Evolutionary conservation across 371 early-diverging fungal species (phyloP).

Genomic region (Basidiobolus meristosporus): DNA sequence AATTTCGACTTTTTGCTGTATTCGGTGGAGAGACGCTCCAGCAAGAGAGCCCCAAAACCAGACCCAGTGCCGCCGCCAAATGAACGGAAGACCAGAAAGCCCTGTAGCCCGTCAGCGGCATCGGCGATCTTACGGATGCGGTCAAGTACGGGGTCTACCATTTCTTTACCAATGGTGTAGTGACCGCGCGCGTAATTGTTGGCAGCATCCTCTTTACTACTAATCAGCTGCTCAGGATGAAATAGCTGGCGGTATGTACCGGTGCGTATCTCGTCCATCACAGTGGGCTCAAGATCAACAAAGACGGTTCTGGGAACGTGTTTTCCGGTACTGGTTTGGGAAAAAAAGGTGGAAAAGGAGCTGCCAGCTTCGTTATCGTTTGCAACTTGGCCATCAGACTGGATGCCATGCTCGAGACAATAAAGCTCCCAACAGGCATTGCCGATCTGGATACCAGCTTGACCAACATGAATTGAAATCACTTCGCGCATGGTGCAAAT

Average conservation of each 20-base stretch:
- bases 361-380: conserved; percentile 33
- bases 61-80: conserved; percentile 99
- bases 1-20: conserved; percentile 98
- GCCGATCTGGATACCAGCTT: conserved; percentile 96
- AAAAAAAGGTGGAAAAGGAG: conserved; percentile 82
- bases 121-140: conserved; percentile 94
- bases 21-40: conserved; percentile 93
- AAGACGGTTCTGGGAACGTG: conserved; percentile 97
- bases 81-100: conserved; percentile 93
- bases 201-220: conserved; percentile 98
- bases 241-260: conserved; percentile 88
- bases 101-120: conserved; percentile 94
- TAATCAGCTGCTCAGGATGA: conserved; percentile 97
- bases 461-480: conserved; percentile 83
- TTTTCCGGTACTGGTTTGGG: conserved; percentile 92
- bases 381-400: conserved; percentile 62
- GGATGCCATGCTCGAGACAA: conserved; percentile 89
- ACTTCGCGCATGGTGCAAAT: conserved; percentile 56
- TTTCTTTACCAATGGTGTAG: conserved; percentile 98
- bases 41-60: conserved; percentile 95
- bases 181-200: conserved; percentile 99
- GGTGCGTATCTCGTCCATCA: conserved; percentile 76
- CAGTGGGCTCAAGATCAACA: conserved; percentile 82
- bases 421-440: conserved; percentile 98
- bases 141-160: conserved; percentile 90